phyloP scores from a whole-genome alignment of 768 basidiomycete species.

The Sporobolomyces pararoseus region DNA sequence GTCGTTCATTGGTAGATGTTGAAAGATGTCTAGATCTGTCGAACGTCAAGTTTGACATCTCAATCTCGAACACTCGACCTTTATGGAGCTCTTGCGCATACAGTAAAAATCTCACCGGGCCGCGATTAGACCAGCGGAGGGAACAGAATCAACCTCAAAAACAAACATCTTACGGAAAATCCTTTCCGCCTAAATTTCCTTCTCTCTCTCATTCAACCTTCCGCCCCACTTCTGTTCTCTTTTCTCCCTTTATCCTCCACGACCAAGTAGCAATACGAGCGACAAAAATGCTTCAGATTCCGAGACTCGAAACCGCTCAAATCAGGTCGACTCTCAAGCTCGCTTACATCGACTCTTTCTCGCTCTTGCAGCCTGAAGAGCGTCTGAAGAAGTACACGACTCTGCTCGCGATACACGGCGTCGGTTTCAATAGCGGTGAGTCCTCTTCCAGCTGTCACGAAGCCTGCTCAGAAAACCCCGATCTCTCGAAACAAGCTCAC shows the following conservation, averaged over 20 bases:
- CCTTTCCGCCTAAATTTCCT: background rate
- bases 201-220: background rate
- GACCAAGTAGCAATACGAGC: background rate
- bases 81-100: too few species aligned
- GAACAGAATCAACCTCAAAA: too few species aligned
- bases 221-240: background rate
- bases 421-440: slow-evolving; percentile 37
- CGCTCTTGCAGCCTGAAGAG: background rate
- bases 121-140: too few species aligned
- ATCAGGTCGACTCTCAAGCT: background rate
- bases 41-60: too few species aligned
- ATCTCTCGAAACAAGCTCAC: background rate
- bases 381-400: slow-evolving; percentile 15
- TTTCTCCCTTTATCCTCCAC: too few species aligned
- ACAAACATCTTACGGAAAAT: background rate
- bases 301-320: background rate
- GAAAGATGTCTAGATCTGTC: too few species aligned
- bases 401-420: slow-evolving; percentile 34
- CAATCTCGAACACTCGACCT: too few species aligned
- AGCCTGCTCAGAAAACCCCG: too few species aligned
- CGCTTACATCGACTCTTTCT: slow-evolving; percentile 31
- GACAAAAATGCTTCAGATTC: background rate
- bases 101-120: too few species aligned
- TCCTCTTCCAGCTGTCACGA: background rate
- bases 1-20: slow-evolving; percentile 39